phyloP scores from a whole-genome alignment of 495 filamentous ascomycete genomes.

The Mytilinidion resinicola region DNA sequence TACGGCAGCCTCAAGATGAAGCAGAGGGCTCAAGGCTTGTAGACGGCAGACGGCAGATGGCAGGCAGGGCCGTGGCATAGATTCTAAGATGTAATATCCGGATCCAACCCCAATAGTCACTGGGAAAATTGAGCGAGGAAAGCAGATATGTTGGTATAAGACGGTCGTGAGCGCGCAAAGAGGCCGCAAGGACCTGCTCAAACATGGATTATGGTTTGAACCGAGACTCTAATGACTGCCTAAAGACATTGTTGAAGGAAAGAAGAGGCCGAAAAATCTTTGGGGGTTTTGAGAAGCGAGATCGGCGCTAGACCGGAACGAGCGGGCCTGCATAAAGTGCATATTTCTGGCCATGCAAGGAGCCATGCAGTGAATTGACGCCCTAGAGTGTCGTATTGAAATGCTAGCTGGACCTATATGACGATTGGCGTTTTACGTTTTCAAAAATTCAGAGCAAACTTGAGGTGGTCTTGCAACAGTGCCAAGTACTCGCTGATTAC shows the following conservation, averaged over 20 bases:
- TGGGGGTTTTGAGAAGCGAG: slow-evolving; percentile 1
- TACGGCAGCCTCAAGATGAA: slow-evolving; percentile 65
- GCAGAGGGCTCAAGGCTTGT: slow-evolving; percentile 55
- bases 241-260: slow-evolving; percentile 75
- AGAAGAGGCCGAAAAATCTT: slow-evolving; percentile 5
- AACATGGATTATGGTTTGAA: slow-evolving; percentile 81
- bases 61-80: slow-evolving; percentile 1
- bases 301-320: neutral
- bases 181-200: slow-evolving; percentile 84
- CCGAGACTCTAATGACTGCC: slow-evolving; percentile 99
- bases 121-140: slow-evolving; percentile 57
- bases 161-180: slow-evolving; percentile 97
- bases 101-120: slow-evolving; percentile 47
- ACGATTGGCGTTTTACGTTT: too few relatives aligned
- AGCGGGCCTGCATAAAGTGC: too few relatives aligned
- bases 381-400: too few relatives aligned
- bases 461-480: too few relatives aligned
- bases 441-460: too few relatives aligned
- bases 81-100: slow-evolving; percentile 30
- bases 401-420: too few relatives aligned
- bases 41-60: neutral
- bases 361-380: too few relatives aligned
- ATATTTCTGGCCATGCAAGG: too few relatives aligned
- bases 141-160: slow-evolving; percentile 74
- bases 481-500: too few relatives aligned